Evolutionary conservation across 208 protist species (phyloP).

Genomic region (Naegleria fowleri): DNA sequence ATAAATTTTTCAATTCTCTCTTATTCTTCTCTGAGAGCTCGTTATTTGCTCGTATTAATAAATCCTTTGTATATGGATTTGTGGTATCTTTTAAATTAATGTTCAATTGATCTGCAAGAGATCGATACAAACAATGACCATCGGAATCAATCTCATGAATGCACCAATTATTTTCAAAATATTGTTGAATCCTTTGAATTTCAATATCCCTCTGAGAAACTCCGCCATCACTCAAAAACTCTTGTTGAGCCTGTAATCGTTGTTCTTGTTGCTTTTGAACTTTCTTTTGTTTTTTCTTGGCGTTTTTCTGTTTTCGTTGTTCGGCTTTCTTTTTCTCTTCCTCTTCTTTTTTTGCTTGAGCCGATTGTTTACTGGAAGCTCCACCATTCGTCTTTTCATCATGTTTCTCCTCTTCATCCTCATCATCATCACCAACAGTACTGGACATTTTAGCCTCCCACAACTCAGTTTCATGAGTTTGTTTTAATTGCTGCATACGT

Average conservation of each 20-base stretch:
- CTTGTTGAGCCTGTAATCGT: not conserved
- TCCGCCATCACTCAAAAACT: not conserved
- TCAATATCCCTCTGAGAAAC: not conserved
- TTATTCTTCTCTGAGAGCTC: not conserved
- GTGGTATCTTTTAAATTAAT: not conserved
- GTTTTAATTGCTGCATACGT: not conserved
- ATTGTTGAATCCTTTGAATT: not conserved
- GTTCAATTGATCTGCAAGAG: constrained; percentile 5
- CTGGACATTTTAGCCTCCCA: not conserved
- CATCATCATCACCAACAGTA: not conserved
- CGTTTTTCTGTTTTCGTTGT: not conserved
- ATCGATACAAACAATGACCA: constrained; percentile 28
- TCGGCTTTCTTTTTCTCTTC: not conserved
- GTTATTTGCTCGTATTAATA: not conserved
- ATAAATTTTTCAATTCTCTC: not conserved
- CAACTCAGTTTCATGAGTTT: not conserved
- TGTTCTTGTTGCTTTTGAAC: not conserved
- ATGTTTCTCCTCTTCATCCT: not conserved
- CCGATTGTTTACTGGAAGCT: not conserved
- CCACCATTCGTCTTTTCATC: not conserved
- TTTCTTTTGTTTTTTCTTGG: not conserved
- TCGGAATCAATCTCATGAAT: constrained; percentile 22
- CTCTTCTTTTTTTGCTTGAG: not conserved
- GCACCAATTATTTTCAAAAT: not conserved
- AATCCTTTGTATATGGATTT: not conserved